Base-by-base conservation (phyloP, 768 basidiomycete genomes). In the Gloeostereum incarnatum region DNA sequence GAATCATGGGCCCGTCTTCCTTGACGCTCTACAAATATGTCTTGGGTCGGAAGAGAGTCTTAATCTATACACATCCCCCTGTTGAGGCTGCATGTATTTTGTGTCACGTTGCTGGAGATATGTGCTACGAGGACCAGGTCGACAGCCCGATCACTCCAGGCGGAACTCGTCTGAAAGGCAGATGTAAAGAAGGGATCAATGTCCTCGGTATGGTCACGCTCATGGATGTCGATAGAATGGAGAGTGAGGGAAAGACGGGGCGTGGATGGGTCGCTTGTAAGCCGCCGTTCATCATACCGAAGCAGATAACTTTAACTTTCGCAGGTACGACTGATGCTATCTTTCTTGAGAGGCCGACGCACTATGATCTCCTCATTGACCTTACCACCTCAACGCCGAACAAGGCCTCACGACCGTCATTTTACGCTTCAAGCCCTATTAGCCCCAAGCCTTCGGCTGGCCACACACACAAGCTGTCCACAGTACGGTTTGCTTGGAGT, bases 171-270 rank as follows among this genome's bases (percentile, higher is more conserved):
- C 50, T 50, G 47, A 61, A 47, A 48, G 64, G 60, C 26, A 67
- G 63, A 27, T 69, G 68, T 46, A 63, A 58, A 39, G 69, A 74
- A 11, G 69, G 75, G 1, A 69, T 82, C 39, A 73, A 64, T 42
- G 82, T 87, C 2, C 68, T 91, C 2, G 88, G 87, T 0, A 80
- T 86, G 73, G 70, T 90, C 21, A 89, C 85, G 0, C 66, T 91
- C 0, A 76, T 66, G 32, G 88, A 91, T 51, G 54, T 86, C 30
- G 75, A 78, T 42, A 66, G 73, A 43, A 52, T 90, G 38, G 59
- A 71, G 38, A 55, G 58, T 13, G 82, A 81, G 53, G 67, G 69
- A 19, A 58, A 62, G 45, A 66, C 58, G 2, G 82, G 83, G 4
- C 62, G 71, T 5, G 87, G 87, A 14, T 91, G 86, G 86, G 75